Conservation (phyloP, 805 yeast species). For the Pichia nakasei region DNA sequence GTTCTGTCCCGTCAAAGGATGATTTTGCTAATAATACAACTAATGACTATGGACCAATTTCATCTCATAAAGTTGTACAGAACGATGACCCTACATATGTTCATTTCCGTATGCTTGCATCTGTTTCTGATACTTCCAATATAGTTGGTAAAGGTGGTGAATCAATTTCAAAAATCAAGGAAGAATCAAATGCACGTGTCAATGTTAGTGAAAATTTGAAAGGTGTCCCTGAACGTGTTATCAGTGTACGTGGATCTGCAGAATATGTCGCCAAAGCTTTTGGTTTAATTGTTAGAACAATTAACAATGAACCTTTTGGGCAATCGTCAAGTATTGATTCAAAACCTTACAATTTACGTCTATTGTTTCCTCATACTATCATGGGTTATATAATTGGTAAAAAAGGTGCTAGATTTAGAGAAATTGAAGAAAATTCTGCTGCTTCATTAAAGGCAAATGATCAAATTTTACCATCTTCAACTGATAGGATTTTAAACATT, state of each 20-base stretch:
- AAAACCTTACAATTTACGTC: conserved; percentile 44
- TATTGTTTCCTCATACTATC: conserved; percentile 68
- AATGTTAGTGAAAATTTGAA: conserved; percentile 65
- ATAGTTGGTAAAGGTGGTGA: conserved; percentile 82
- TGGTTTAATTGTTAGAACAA: conserved; percentile 60
- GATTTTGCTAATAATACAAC: neutral
- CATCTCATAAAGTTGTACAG: conserved; percentile 15
- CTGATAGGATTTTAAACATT: conserved; percentile 64
- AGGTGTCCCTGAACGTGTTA: conserved; percentile 66
- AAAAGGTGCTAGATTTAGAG: conserved; percentile 63
- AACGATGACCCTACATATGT: conserved; percentile 52
- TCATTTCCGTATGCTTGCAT: conserved; percentile 65
- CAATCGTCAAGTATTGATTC: conserved; percentile 50
- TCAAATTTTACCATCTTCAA: conserved; percentile 60
- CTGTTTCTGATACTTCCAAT: conserved; percentile 64
- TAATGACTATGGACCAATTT: conserved; percentile 14
- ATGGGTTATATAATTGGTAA: conserved; percentile 80
- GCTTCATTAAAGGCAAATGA: conserved; percentile 70
- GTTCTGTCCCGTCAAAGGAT: conserved; percentile 4
- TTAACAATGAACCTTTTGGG: conserved; percentile 59
- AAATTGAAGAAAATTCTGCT: conserved; percentile 75
- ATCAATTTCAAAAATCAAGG: conserved; percentile 54
- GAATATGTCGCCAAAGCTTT: conserved; percentile 77
- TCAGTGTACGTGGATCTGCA: conserved; percentile 64
- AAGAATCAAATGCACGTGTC: conserved; percentile 52